Base-by-base conservation (phyloP, 2,329 filamentous ascomycete species). In the Ceratocystis albifundus region DNA sequence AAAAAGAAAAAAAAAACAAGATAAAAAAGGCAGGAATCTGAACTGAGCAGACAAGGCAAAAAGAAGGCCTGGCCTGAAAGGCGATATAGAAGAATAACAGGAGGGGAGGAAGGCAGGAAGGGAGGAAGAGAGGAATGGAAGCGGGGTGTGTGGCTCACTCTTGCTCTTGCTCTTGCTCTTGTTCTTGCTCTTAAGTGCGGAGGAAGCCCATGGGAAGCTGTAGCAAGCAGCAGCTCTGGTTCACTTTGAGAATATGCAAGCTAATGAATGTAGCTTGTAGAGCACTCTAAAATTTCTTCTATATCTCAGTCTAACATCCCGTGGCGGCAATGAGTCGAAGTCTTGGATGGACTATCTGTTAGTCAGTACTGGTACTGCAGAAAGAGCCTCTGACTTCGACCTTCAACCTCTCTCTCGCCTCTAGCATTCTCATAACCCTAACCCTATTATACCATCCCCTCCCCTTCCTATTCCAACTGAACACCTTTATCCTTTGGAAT, bases 1-100 rank as follows among this genome's bases (percentile, higher is more conserved):
- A 15, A 55, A 32, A 44, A 22, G 55, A 32, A n/a, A n/a, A n/a
- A n/a, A n/a, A n/a, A 72, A 72, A 59, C 62, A 53, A 30, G 17
- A 64, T 41, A 41, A 41, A 41, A 41, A 41, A 12, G 36, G 36
- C 36, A 41, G 36, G 36, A 41, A 41, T 41, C 10, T 3, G 48
- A 53, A 53, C 4, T 25, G 41, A 64, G n/a, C 17, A 45, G 46
- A 10, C 46, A 15, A 53, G 62, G 30, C 30, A 15, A 55, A 32
- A 44, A 22, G 55, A 32, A n/a, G n/a, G n/a, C n/a, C n/a, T n/a
- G 15, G 53, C 50, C 8, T 41, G 36, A 12, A 41, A 41, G 36
- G 36, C 36, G 10, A 41, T 41, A 4, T 8, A n/a, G 41, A 48
- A 32, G 41, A n/a, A 15, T 20, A 22, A 48, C 20, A 64, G 45